Base-by-base conservation (phyloP, 2,329 filamentous ascomycete genomes). In the Fusarium sp. region DNA sequence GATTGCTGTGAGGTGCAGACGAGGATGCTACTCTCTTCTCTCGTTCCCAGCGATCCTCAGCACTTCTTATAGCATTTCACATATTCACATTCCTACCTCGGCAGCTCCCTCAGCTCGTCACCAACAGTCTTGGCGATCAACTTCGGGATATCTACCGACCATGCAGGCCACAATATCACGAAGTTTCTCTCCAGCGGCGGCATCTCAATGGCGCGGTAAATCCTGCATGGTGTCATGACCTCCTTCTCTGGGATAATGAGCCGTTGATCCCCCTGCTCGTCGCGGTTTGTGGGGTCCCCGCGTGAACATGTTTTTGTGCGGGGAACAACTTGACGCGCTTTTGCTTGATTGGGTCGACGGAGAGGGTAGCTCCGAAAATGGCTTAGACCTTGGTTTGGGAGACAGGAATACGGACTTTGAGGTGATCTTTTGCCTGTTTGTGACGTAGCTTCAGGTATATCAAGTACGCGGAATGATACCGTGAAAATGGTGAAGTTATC, bases 261-360 rank as follows among this genome's bases (percentile, higher is more conserved):
- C 61, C 66, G 59, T 49, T 26, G 41, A n/a, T 33, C 24, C 49
- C 48, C 42, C 49, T 36, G 66, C 51, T 31, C 17, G 48, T 54
- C 38, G 18, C 20, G 24, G 42, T 52, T 64, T 70, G 61, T 69
- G 67, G 68, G 68, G 68, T 61, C 67, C 67, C 68, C 68, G 67
- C 68, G 39, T 56, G 35, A 42, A 49, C 38, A 38, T 44, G 39
- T 45, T 36, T 44, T 18, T 62, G 63, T 66, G 67, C 44, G 68
- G 67, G 66, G 67, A 45, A 70, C 36, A 38, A 20, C 10, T 52
- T 45, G 38, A 39, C 36, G 15, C 33, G 44, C 45, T 13, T 35
- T 54, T 54, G 39, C 60, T 70, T 66, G 59, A 70, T 70, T 70
- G 41, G 47, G 67, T 35, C 1, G 20, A 51, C 67, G 67, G 67